Evolutionary conservation across 371 early-diverging fungal genomes (phyloP), one percentile per base, ranked within the genome.

Genomic region (Mucor piriformis): DNA sequence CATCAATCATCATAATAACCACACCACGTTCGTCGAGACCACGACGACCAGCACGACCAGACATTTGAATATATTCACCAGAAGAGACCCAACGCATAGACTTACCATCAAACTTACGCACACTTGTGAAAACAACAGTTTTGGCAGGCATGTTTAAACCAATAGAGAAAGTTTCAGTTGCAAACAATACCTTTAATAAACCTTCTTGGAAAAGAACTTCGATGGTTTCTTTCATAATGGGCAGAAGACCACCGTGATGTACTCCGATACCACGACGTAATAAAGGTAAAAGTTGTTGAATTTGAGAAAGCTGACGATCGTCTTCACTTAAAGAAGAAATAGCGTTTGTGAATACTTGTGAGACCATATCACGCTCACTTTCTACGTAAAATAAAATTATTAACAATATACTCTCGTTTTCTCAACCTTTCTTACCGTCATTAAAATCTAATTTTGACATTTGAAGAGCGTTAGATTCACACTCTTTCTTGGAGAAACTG

Each of bases 111-210:
- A 90, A 99, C 67, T 99, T 99, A 64, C 92, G 91, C 11, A 98
- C 94, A 54, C 89, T 84, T 0, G 99, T 98, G 69, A 99, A 99
- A 3, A 99, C 94, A 13, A 99, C 99, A 1, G 99, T 98, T 70
- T 96, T 96, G 53, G 99, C 99, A 37, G 99, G 99, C 99, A 99
- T 99, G 83, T 99, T 99, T 49, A 99, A 74, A 44, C 99, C 99
- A 71, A 99, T 99, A 6, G 99, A 98, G 82, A 99, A 99, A 0
- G 99, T 99, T 73, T 99, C 99, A 1, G 99, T 99, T 34, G 99
- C 99, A 89, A 99, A 99, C 34, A 99, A 81, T 13, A 99, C 96
- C 81, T 99, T 99, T 34, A 99, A 68, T 48, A 99, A 77, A 35
- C 95, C 95, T 81, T 99, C 99, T 73, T 98, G 99, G 86, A 99